Percentiles rank a stretch among this genome's conserved stretches.
Conservation (phyloP, 345 rosid genomes). For the Eucalyptus sideroxylon region DNA sequence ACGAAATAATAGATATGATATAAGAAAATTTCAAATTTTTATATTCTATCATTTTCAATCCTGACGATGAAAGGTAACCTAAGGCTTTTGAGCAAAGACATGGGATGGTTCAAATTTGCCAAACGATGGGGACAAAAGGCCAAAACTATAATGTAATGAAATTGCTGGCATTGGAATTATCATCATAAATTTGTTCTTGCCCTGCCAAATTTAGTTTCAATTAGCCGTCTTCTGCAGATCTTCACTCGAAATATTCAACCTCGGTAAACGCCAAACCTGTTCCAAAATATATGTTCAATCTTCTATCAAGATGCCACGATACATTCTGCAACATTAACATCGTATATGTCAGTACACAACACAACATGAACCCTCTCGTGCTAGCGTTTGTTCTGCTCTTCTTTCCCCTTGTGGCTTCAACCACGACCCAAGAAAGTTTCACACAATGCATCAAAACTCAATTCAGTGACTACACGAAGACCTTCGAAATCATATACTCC, state of each 20-base stretch:
- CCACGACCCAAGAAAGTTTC: background rate
- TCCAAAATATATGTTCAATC: background rate
- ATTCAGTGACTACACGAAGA: constrained; percentile 1
- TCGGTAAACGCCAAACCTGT: background rate
- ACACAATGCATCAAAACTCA: constrained; percentile 18
- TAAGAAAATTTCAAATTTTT: too few relatives aligned
- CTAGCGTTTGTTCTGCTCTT: background rate
- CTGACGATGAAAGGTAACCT: too few relatives aligned
- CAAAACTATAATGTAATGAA: background rate
- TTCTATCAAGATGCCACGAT: background rate
- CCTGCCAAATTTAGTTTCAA: background rate
- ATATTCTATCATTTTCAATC: too few relatives aligned
- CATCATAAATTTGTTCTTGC: background rate
- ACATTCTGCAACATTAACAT: background rate
- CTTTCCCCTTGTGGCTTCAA: background rate
- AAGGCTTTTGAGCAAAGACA: background rate
- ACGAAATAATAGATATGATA: rapidly evolving
- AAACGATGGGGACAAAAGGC: background rate
- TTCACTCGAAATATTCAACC: background rate
- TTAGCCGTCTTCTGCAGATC: background rate
- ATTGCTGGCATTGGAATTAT: background rate
- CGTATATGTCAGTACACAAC: background rate
- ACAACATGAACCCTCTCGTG: background rate
- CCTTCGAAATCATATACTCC: constrained; percentile 5
- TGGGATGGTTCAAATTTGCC: background rate